Percentiles rank a stretch among this genome's conserved stretches.
Evolutionary conservation across 805 yeast genomes (phyloP).

Genomic region (Candida yuanshanica): DNA sequence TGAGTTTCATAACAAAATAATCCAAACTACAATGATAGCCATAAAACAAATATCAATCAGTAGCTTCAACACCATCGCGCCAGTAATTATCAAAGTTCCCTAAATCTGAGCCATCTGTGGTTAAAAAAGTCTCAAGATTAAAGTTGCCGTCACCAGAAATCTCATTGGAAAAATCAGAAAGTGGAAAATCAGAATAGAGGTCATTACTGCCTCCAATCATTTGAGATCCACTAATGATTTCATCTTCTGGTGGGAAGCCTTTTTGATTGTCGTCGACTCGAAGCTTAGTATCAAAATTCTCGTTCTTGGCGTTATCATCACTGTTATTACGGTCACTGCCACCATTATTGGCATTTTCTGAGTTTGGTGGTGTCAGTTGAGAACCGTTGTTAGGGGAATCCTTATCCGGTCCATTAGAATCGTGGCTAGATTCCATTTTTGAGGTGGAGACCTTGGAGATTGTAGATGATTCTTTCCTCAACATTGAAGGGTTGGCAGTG

Average conservation of each 20-base stretch:
- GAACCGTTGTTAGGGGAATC: conserved; percentile 18
- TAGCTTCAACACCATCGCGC: conserved; percentile 39
- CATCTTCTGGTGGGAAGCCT: conserved; percentile 6
- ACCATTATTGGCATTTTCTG: conserved; percentile 23
- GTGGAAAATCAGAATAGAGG: conserved; percentile 27
- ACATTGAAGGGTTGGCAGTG: conserved; percentile 4
- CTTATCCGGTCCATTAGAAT: conserved; percentile 6
- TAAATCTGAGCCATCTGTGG: conserved; percentile 32
- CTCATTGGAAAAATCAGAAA: conserved; percentile 28
- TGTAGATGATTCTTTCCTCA: conserved; percentile 9
- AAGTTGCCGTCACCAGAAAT: conserved; percentile 32
- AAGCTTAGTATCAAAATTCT: too few relatives aligned
- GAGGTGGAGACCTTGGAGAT: conserved; percentile 10
- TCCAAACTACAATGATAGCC: not conserved
- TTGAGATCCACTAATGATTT: conserved; percentile 13
- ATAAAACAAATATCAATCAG: conserved; percentile 19
- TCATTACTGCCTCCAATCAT: conserved; percentile 23
- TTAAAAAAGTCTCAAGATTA: conserved; percentile 39
- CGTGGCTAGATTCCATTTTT: conserved; percentile 3
- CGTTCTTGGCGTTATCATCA: conserved; percentile 1
- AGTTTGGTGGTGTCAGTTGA: conserved; percentile 24
- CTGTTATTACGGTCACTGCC: conserved; percentile 1
- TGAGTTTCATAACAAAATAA: not conserved
- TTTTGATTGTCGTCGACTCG: not conserved
- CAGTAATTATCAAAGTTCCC: conserved; percentile 32